phyloP scores from a whole-genome alignment of 257 asterid genomes.

The Eustoma russellianum region DNA sequence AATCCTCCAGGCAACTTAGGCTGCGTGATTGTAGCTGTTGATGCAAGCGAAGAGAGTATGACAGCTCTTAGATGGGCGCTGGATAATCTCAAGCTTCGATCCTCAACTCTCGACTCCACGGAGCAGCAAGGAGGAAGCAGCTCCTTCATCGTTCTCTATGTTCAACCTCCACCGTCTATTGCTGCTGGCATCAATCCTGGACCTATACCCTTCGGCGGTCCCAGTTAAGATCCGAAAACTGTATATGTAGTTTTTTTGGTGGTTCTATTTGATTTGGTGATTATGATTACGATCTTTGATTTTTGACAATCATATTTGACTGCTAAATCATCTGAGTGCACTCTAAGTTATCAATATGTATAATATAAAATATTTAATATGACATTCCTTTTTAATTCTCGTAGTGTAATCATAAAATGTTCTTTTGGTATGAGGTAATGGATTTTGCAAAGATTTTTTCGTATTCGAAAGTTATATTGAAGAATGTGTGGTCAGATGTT shows the following conservation, averaged over 20 bases:
- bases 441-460: no score
- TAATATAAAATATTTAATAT: no score
- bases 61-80: constrained; percentile 39
- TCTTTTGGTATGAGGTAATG: no score
- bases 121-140: constrained; percentile 1
- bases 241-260: not conserved
- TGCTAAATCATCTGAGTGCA: no score
- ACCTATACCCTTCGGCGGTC: constrained; percentile 42
- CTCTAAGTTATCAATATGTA: no score
- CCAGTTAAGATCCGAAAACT: constrained; percentile 26
- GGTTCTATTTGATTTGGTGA: not conserved
- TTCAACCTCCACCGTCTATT: constrained; percentile 42
- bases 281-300: not conserved
- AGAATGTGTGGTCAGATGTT: not conserved
- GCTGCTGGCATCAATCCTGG: constrained; percentile 33
- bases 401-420: no score
- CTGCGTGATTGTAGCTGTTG: constrained; percentile 38
- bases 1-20: constrained; percentile 9
- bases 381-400: no score
- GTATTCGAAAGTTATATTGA: not conserved
- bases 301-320: not conserved
- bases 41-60: constrained; percentile 48
- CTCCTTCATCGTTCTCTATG: constrained; percentile 26
- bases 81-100: constrained; percentile 25
- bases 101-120: constrained; percentile 6